phyloP scores from a whole-genome alignment of 1,284 basidiomycete genomes.

The Cutaneotrichosporon dermatis region DNA sequence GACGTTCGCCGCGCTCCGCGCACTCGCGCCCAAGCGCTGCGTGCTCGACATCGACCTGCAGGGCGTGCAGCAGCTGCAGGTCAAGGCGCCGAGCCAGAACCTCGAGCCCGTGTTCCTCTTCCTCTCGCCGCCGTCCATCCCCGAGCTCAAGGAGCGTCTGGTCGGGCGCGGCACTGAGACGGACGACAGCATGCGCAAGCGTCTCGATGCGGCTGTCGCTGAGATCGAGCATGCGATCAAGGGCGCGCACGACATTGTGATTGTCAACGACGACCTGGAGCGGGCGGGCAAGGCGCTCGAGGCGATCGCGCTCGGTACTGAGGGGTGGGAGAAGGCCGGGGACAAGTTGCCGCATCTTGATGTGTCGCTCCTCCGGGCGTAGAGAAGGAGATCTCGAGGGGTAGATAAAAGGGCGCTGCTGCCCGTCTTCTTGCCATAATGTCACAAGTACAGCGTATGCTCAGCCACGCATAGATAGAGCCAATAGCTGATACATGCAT shows the following conservation, averaged over 20 bases:
- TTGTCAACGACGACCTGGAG: constrained; percentile 89
- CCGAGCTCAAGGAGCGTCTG: constrained; percentile 64
- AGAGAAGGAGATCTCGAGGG: neutral
- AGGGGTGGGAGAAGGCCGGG: constrained; percentile 39
- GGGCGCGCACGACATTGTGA: constrained; percentile 72
- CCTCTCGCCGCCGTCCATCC: constrained; percentile 79
- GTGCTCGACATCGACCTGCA: constrained; percentile 97
- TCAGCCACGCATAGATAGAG: neutral
- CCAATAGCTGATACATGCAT: neutral
- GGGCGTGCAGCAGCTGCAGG: constrained; percentile 86
- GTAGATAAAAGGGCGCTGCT: too few species aligned
- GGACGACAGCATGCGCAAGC: constrained; percentile 65
- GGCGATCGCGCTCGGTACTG: constrained; percentile 64
- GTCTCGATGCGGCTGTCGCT: constrained; percentile 71
- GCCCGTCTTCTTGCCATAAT: too few species aligned
- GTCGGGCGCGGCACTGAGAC: constrained; percentile 80
- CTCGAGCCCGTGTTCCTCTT: constrained; percentile 88
- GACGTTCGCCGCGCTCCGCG: constrained; percentile 63
- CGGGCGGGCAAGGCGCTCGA: constrained; percentile 66
- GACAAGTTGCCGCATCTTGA: constrained; percentile 44
- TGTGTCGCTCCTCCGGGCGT: constrained; percentile 23
- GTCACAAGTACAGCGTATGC: too few species aligned
- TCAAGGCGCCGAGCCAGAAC: constrained; percentile 54
- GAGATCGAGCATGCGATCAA: constrained; percentile 82
- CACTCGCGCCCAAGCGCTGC: constrained; percentile 63